Evolutionary conservation across 805 yeast genomes (phyloP).

Genomic region (Candida arabinofermentans): DNA sequence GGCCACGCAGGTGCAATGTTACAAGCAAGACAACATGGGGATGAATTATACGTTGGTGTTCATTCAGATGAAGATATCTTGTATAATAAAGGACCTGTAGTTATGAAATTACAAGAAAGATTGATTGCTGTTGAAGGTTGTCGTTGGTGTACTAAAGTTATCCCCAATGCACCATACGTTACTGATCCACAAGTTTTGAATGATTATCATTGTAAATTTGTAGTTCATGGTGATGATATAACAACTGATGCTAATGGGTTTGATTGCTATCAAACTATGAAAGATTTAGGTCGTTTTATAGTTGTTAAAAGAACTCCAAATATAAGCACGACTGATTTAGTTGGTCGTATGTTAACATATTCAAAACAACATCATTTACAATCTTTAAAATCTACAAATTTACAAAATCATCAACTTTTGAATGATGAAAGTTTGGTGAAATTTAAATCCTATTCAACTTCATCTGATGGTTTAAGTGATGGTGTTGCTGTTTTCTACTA

Average conservation of each 20-base stretch:
- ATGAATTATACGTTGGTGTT: conserved; percentile 77
- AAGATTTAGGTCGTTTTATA: conserved; percentile 78
- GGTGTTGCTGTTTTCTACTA: conserved; percentile 56
- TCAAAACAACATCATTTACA: conserved; percentile 55
- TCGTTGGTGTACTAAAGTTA: conserved; percentile 75
- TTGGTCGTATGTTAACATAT: conserved; percentile 74
- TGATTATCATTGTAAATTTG: conserved; percentile 70
- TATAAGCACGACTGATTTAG: conserved; percentile 92
- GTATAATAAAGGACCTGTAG: conserved; percentile 87
- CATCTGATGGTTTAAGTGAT: conserved; percentile 50
- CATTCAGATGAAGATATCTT: conserved; percentile 88
- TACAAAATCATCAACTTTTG: conserved; percentile 21
- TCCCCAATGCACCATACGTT: conserved; percentile 87
- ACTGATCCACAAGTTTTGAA: conserved; percentile 83
- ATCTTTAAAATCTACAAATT: conserved; percentile 28
- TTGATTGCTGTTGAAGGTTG: conserved; percentile 83
- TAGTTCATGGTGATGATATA: conserved; percentile 98
- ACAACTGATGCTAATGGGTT: conserved; percentile 95
- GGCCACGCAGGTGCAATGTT: conserved; percentile 93
- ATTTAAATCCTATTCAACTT: conserved; percentile 57
- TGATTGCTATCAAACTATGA: conserved; percentile 84
- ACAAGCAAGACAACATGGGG: conserved; percentile 84
- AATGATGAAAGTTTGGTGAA: conserved; percentile 36
- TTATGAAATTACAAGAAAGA: conserved; percentile 80
- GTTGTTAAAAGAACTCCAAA: conserved; percentile 94